Evolutionary conservation across 2,329 filamentous ascomycete genomes (phyloP).

Genomic region (Ophiostoma ulmi): DNA sequence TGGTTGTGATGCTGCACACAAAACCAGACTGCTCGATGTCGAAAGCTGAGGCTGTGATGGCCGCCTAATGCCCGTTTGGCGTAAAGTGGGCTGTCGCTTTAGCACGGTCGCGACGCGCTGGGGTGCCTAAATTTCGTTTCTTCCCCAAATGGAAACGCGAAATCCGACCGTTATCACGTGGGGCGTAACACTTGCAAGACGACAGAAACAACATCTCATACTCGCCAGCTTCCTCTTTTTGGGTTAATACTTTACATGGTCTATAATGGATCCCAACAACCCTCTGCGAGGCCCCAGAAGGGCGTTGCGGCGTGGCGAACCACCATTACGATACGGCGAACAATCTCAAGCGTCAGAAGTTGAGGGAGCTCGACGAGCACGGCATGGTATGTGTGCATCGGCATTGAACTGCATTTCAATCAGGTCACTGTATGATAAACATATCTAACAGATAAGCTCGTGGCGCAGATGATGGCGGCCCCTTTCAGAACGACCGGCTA

Average conservation of each 20-base stretch:
- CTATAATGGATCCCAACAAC: slow-evolving; percentile 25
- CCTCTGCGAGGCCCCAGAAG: slow-evolving; percentile 24
- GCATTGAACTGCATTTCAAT: neutral
- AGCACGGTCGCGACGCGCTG: slow-evolving; percentile 24
- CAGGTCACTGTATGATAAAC: neutral
- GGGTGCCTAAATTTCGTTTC: slow-evolving; percentile 15
- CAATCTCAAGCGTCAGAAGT: neutral
- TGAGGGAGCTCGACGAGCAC: neutral
- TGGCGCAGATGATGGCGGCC: neutral
- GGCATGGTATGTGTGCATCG: neutral
- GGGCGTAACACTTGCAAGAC: neutral
- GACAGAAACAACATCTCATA: neutral
- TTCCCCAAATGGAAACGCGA: slow-evolving; percentile 27
- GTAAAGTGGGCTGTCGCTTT: slow-evolving; percentile 12
- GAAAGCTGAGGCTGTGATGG: slow-evolving; percentile 1
- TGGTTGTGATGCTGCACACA: neutral
- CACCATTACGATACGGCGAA: slow-evolving; percentile 16
- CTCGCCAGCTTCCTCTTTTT: neutral
- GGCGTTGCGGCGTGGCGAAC: slow-evolving; percentile 22
- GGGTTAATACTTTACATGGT: neutral
- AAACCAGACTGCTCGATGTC: neutral
- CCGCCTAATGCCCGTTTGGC: slow-evolving; percentile 4
- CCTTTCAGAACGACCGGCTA: slow-evolving; percentile 12
- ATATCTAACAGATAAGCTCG: neutral
- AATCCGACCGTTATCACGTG: slow-evolving; percentile 27